Conservation (phyloP, 1,139 yeast genomes). For the Kurtzmaniella quercitrusa region DNA sequence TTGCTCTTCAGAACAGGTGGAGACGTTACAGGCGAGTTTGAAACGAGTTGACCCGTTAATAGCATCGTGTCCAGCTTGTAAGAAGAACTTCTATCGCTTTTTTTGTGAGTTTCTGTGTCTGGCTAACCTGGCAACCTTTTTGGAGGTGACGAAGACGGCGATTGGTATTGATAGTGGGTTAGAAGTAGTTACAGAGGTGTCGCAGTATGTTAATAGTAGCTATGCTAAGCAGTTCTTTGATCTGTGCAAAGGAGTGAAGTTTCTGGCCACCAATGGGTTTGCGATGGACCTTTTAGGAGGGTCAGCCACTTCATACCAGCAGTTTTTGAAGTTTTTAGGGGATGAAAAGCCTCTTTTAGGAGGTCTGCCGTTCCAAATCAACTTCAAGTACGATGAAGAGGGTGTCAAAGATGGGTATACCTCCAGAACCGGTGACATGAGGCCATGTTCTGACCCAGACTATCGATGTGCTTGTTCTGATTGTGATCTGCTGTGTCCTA, state of each 20-base stretch:
- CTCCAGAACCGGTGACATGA: conserved; percentile 26
- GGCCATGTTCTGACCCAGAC: conserved; percentile 59
- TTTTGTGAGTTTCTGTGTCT: conserved; percentile 92
- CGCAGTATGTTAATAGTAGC: conserved; percentile 53
- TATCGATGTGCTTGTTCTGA: conserved; percentile 90
- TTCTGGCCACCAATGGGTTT: conserved; percentile 90
- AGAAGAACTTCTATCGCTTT: conserved; percentile 75
- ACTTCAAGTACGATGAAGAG: conserved; percentile 53
- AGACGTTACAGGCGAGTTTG: conserved; percentile 43
- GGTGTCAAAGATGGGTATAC: too few relatives aligned
- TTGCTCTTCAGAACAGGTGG: conserved; percentile 36
- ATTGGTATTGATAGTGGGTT: conserved; percentile 48
- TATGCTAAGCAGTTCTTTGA: conserved; percentile 68
- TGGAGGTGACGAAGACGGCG: conserved; percentile 58
- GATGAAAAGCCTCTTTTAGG: conserved; percentile 92
- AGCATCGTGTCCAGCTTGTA: conserved; percentile 93
- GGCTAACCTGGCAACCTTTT: conserved; percentile 72
- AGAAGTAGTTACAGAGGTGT: conserved; percentile 67
- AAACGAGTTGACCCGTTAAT: conserved; percentile 75
- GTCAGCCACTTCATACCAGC: conserved; percentile 72
- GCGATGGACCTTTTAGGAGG: conserved; percentile 98
- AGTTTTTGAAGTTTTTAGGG: conserved; percentile 82
- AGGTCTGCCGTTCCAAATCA: conserved; percentile 93
- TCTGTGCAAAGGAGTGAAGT: conserved; percentile 85
- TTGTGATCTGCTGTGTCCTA: conserved; percentile 78